Base-by-base conservation (phyloP, 2,329 filamentous ascomycete genomes). In the Rutstroemia sp. region DNA sequence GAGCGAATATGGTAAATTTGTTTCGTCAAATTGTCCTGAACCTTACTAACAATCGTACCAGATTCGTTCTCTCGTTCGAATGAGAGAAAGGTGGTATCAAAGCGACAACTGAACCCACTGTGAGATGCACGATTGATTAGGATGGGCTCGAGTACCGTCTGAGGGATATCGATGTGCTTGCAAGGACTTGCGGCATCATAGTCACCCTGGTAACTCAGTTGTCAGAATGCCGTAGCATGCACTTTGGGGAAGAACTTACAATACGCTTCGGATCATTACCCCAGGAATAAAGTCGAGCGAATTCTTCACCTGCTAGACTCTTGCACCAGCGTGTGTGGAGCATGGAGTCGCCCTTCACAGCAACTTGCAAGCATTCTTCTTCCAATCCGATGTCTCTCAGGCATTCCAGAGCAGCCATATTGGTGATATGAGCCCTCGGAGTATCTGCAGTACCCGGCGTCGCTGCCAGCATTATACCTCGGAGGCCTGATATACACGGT, bases 361-460 rank as follows among this genome's bases (percentile, higher is more conserved):
- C 71, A 7, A 73, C 67, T 38, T 67, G 60, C 3, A 69, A 52
- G 19, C 71, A 71, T 19, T 75, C 73, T 30, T 68, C 51, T 27
- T 80, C 76, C 2, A 81, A 66, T 1, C 73, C 76, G 54, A 80
- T 75, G 58, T 80, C 78, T 7, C 78, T 73, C 2, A 80, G 69
- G 63, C 77, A 80, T 61, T 81, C 82, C 72, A 80, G 65, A 0
- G 78, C 78, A 0, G 79, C 79, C 62, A 66, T 78, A 64, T 83
- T 85, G 45, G 78, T 82, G 56, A 83, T 80, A 64, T 84, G 81
- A 0, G 81, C 81, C 25, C 82, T 71, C 1, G 82, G 82, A 1
- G 80, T 82, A 56, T 78, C 71, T 1, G 81, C 78, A 1, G 76
- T 81, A 3, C 75, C 73, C 0, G 78, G 67, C 0, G 76, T 73